Conservation (phyloP, 441 rosid genomes). For the Erodium moschatum region DNA sequence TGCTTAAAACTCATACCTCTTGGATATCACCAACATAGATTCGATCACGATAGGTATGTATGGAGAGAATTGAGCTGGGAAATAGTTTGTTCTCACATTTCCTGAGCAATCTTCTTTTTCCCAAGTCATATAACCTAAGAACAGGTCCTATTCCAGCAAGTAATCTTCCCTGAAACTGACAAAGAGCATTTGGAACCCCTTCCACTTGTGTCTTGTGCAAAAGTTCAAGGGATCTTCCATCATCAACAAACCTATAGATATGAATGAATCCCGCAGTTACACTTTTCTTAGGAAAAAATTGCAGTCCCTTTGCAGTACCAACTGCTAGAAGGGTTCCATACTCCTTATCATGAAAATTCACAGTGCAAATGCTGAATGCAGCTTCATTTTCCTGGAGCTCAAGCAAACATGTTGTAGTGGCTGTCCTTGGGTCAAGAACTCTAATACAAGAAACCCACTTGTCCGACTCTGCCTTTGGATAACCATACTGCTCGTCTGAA, state of each 20-base stretch:
- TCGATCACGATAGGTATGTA: conserved; percentile 82
- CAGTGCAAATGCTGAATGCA: conserved; percentile 81
- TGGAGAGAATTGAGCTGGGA: conserved; percentile 66
- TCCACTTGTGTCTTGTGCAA: conserved; percentile 94
- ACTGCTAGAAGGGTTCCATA: conserved; percentile 84
- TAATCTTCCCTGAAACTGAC: conserved; percentile 86
- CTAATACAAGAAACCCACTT: conserved; percentile 97
- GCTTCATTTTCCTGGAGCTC: conserved; percentile 98
- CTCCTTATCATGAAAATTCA: conserved; percentile 90
- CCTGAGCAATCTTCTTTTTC: conserved; percentile 74
- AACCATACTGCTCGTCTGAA: conserved; percentile 92
- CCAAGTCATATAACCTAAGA: conserved; percentile 83
- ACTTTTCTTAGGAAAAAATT: conserved; percentile 73
- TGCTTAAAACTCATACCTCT: conserved; percentile 68
- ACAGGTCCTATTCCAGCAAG: conserved; percentile 85
- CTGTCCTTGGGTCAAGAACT: conserved; percentile 82
- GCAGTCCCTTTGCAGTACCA: conserved; percentile 86
- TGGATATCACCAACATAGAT: conserved; percentile 89
- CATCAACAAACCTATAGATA: conserved; percentile 82
- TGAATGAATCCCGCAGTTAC: conserved; percentile 67
- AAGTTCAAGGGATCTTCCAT: conserved; percentile 74
- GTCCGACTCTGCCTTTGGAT: conserved; percentile 84
- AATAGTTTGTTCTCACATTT: conserved; percentile 92
- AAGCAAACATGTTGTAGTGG: conserved; percentile 73
- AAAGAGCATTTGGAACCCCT: conserved; percentile 81